Evolutionary conservation across 306 rosid genomes (phyloP), one percentile per base, ranked within the genome.

Genomic region (Comarum palustre): DNA sequence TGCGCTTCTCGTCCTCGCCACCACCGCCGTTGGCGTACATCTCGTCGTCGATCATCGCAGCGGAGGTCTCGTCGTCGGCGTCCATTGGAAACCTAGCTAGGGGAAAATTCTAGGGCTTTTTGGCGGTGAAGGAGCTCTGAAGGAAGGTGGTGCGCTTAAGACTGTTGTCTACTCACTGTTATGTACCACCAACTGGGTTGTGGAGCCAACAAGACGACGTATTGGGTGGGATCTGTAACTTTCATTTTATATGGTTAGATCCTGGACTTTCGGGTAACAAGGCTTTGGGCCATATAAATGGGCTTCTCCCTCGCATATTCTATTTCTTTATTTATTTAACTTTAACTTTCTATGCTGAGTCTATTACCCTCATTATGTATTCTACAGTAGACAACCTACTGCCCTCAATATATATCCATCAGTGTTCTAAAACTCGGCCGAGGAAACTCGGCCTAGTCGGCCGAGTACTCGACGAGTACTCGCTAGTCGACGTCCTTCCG

Each of bases 21-120:
- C 43, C 50, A 11, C 78, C 82, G 31, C 95, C 97, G 86, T 95
- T 95, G 63, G 88, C 77, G 82, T 84, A 84, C 83, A 91, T 83
- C 86, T 91, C 99, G 68, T 91, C 99, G 76, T 91, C 95, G 76
- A 89, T 86, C 97, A 89, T 88, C 24, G 90, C 68, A 5, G 84
- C 87, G 2, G 87, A 84, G 27, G 85, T 86, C 15, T 90, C 92
- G 81, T 86, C 97, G 50, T 88, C 92, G 14, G 82, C 93, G 76
- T 92, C 96, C 99, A 95, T 94, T 29, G 11, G 29, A 36, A 15
- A 42, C 64, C 46, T 13, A 31, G 17, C 51, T 20, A 51, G 66
- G 55, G 75, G 1, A 64, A 10, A 1, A 31, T 27, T 43, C n/a
- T 15, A 75, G 77, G 78, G 82, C 80, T 70, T 76, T 46, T 76